These are phyloP conservation scores for Clarireedia homoeocarpa DNA, from an alignment of 2,329 filamentous ascomycete species.

Conservation along the genomic window DNA sequence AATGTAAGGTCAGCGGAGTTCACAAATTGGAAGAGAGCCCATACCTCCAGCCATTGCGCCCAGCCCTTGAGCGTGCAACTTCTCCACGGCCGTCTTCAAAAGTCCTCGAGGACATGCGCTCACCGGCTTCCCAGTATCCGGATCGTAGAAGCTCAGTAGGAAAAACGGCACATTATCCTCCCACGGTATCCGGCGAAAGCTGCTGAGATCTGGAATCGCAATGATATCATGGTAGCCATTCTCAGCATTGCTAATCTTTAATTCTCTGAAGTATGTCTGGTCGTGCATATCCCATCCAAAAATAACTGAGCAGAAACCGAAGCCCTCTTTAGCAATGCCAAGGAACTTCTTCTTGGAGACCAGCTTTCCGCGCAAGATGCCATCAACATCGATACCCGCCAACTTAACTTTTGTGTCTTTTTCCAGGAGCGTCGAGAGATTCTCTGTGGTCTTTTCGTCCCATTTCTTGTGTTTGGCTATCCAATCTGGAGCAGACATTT, in stretches of 20 bases:
- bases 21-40: constrained; percentile 25
- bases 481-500: constrained; percentile 7
- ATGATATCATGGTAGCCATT: constrained; percentile 86
- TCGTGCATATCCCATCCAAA: constrained; percentile 99
- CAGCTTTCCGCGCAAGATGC: constrained; percentile 79
- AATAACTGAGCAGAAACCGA: constrained; percentile 89
- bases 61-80: constrained; percentile 60
- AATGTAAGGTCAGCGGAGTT: background rate
- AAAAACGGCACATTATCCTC: constrained; percentile 82
- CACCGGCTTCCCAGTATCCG: constrained; percentile 63
- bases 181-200: constrained; percentile 83
- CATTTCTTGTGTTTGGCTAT: constrained; percentile 6
- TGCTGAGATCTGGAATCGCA: constrained; percentile 69
- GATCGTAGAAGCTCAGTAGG: constrained; percentile 74
- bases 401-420: constrained; percentile 77
- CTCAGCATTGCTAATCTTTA: constrained; percentile 80
- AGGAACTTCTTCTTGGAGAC: constrained; percentile 92
- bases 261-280: constrained; percentile 76
- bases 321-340: constrained; percentile 69
- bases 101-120: constrained; percentile 74
- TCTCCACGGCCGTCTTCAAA: constrained; percentile 59
- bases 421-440: constrained; percentile 58
- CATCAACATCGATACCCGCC: constrained; percentile 80
- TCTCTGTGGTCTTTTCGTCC: constrained; percentile 48
- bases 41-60: constrained; percentile 84